Conservation (phyloP, 805 yeast species). For the Saccharomycopsis javanensis region DNA sequence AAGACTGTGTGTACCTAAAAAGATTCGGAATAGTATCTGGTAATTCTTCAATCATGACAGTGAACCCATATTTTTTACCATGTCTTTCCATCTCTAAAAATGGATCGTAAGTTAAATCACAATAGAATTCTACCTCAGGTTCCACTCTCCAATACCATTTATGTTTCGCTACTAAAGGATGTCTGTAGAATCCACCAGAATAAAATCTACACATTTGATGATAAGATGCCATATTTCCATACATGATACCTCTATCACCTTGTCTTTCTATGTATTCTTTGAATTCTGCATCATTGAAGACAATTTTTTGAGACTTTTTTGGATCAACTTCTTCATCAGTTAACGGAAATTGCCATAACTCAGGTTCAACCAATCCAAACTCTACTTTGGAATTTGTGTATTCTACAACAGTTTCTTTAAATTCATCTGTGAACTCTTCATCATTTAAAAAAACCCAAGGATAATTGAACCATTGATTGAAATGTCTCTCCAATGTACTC, state of each 20-base stretch:
- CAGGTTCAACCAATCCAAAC: slow-evolving; percentile 55
- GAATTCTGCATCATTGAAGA: slow-evolving; percentile 24
- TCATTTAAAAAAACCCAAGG: slow-evolving; percentile 90
- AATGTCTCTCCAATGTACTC: slow-evolving; percentile 70
- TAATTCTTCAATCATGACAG: slow-evolving; percentile 68
- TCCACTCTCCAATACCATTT: slow-evolving; percentile 98
- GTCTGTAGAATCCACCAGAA: slow-evolving; percentile 74
- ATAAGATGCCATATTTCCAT: slow-evolving; percentile 73
- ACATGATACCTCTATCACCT: slow-evolving; percentile 76
- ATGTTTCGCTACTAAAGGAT: slow-evolving; percentile 55
- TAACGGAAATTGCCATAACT: slow-evolving; percentile 65
- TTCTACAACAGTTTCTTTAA: slow-evolving; percentile 41
- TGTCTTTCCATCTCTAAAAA: slow-evolving; percentile 64
- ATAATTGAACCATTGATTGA: slow-evolving; percentile 88
- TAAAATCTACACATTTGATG: slow-evolving; percentile 95
- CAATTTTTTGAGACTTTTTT: slow-evolving; percentile 4
- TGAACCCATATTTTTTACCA: slow-evolving; percentile 77
- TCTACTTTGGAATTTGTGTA: slow-evolving; percentile 53
- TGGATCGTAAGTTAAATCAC: slow-evolving; percentile 90
- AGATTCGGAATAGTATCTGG: slow-evolving; percentile 75
- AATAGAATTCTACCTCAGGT: slow-evolving; percentile 81
- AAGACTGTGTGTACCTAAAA: slow-evolving; percentile 62
- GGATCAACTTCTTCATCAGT: slow-evolving; percentile 19
- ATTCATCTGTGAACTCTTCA: slow-evolving; percentile 58
- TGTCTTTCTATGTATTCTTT: slow-evolving; percentile 56